Percentiles rank a stretch among this genome's conserved stretches.
These are phyloP conservation scores for Chamaecyparis obtusa DNA, from an alignment of 75 land plant genomes.

Conservation along the genomic window DNA sequence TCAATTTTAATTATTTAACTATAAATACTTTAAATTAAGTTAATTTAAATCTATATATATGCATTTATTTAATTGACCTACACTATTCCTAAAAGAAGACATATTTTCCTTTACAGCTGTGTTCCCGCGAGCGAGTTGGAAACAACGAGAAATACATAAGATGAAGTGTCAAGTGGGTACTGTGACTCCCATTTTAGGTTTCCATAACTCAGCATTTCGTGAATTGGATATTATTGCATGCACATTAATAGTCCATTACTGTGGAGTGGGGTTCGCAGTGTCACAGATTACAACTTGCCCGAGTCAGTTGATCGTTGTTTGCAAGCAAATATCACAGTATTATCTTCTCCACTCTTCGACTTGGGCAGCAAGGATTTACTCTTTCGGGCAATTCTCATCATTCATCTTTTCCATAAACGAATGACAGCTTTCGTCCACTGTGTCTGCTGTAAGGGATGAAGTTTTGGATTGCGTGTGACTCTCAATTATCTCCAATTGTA, in stretches of 20 bases:
- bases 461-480: not conserved
- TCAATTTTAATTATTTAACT: too few species aligned
- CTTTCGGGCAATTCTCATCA: not conserved
- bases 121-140: not conserved
- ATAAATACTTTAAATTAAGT: too few species aligned
- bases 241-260: not conserved
- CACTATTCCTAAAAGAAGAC: too few species aligned
- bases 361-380: not conserved
- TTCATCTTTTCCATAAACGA: not conserved
- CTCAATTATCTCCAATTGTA: not conserved
- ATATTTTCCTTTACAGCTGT: not conserved
- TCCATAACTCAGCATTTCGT: not conserved
- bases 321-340: not conserved
- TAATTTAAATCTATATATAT: too few species aligned
- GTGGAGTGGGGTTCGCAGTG: not conserved
- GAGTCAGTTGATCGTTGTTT: not conserved
- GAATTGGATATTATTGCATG: too few species aligned
- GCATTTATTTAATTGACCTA: too few species aligned
- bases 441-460: not conserved
- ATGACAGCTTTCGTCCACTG: not conserved
- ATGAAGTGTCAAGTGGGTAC: not conserved
- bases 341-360: not conserved
- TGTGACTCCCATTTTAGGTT: not conserved
- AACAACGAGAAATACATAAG: not conserved
- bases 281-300: not conserved